Base-by-base conservation (phyloP, 169 alveolate genomes). In the Cryptosporidium meleagridis region DNA sequence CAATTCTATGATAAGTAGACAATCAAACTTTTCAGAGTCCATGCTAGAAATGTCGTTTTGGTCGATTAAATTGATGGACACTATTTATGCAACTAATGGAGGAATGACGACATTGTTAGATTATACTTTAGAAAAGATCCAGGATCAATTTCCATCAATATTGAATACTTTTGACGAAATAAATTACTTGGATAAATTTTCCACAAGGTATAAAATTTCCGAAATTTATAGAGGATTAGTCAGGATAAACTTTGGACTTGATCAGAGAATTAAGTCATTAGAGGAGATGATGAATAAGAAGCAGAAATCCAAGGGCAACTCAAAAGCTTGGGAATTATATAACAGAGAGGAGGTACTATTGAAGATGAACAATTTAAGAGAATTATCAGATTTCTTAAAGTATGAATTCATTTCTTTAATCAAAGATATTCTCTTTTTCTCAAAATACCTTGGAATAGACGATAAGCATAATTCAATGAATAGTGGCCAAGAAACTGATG, bases 141-240 rank as follows among this genome's bases (percentile, higher is more conserved):
- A 80, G 21, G 89, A 80, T 2, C 89, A 80, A 31, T 62, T 31
- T 45, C 89, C 89, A 41, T 67, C 72, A 59, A 65, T 80, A 59
- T 35, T 80, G 67, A 67, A 37, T 45, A 70, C 65, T n/a, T 80
- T 80, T 62, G 75, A 80, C 26, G 80, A 80, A 18, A 80, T 80
- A 6, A 65, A 80, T 21, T 80, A 80, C 29, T 26, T 80, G 35
- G 89, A 80, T 26, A 62, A 48, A 39, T 62, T 80, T 23, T 41
- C 68, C 16, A 39, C 59, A 0, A 44, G 35, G 12, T 62, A 80
- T 44, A 65, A 65, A 4, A 80, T 80, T 44, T 39, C 35, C n/a
- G 89, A 80, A 35, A 80, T 80, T 33, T 65, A 62, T 41, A 80
- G 89, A 65, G 75, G 75, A 33, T 41, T 80, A 39, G 31, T 80